Base-by-base conservation (phyloP, 352 stramenopile species). In the Pythium vanterpoolii region DNA sequence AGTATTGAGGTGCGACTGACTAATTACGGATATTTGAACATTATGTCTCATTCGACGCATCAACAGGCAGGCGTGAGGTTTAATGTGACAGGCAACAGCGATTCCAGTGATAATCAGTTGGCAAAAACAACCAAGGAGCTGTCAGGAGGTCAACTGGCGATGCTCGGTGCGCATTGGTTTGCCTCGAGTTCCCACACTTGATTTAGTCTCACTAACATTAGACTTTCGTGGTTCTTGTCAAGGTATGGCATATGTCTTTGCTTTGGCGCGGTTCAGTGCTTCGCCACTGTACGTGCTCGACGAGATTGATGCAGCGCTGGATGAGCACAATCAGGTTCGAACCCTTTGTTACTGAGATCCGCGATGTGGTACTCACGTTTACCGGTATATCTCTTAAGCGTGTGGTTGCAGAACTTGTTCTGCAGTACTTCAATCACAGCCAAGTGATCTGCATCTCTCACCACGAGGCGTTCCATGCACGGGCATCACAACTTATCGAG, bases 391-490 rank as follows among this genome's bases (percentile, higher is more conserved):
- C 16, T 38, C 58, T 16, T 49, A 16, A 76, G 71, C 51, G 55
- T 19, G 31, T 62, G n/a, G 65, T 74, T 5, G 72, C 62, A 11
- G 40, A 70, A 18, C 31, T 74, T n/a, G 57, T 73, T 30, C 24
- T 62, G 2, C 26, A 65, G 23, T 33, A 71, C 31, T 79, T 79
- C 69, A 36, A 36, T 13, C 51, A 54, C 7, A 75, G 62, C 46
- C 72, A 80, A 72, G 72, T 76, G 4, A 73, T 80, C 31, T 75
- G 72, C 66, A 74, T 77, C 34, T 77, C 69, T 2, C 69, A 80
- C n/a, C 72, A 77, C 38, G 55, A 73, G 50, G 57, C 60, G 26
- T 72, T 72, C 27, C 63, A 71, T 19, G 16, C 33, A n/a, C 46
- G 51, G 42, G 71, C 64, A 3, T 55, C 40, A 16, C 63, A 69